phyloP scores from a whole-genome alignment of 805 yeast genomes.

The Maudiozyma pseudohumilis region DNA sequence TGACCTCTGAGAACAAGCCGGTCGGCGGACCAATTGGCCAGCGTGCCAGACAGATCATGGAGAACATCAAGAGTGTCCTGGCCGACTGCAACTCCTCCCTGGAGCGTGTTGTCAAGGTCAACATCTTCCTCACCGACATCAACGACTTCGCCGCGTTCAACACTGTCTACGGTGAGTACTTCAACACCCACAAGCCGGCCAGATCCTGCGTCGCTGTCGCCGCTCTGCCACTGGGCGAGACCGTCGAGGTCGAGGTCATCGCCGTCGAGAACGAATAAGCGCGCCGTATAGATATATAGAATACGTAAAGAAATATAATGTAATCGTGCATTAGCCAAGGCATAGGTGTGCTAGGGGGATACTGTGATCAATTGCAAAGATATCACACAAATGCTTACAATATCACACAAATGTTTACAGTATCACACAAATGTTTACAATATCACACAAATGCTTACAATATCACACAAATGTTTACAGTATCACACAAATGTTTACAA shows the following conservation, averaged over 20 bases:
- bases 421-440: no score
- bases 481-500: no score
- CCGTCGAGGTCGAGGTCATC: slow-evolving; percentile 80
- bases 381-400: no score
- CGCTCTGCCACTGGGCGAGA: slow-evolving; percentile 79
- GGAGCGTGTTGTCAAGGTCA: slow-evolving; percentile 76
- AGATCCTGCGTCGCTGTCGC: slow-evolving; percentile 96
- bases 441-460: no score
- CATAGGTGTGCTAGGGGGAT: no score
- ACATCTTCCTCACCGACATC: slow-evolving; percentile 87
- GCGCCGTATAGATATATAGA: neutral
- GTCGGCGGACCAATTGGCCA: slow-evolving; percentile 68
- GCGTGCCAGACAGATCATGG: slow-evolving; percentile 65
- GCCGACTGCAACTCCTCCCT: slow-evolving; percentile 79
- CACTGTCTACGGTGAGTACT: slow-evolving; percentile 69
- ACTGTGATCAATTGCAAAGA: no score
- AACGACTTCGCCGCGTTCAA: slow-evolving; percentile 76
- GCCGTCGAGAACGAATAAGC: slow-evolving; percentile 54
- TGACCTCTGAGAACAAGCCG: slow-evolving; percentile 71
- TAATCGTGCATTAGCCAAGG: no score
- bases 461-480: no score
- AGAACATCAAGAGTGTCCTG: slow-evolving; percentile 61
- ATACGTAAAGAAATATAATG: neutral
- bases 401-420: no score
- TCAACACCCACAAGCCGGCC: slow-evolving; percentile 78